phyloP scores from a whole-genome alignment of 768 basidiomycete genomes.

The Amanita polypyramis region DNA sequence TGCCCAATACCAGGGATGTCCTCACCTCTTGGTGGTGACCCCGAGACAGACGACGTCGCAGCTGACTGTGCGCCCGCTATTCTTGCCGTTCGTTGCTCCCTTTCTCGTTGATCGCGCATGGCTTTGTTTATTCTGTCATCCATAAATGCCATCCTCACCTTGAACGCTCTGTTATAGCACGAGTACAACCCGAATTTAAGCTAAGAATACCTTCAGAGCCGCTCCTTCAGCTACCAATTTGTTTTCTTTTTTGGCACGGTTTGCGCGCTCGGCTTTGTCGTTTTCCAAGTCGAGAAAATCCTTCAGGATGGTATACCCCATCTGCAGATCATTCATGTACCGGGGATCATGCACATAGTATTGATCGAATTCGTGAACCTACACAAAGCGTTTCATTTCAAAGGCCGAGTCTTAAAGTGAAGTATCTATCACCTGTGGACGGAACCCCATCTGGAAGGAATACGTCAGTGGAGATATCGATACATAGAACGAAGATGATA shows the following conservation, averaged over 20 bases:
- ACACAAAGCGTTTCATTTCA: slow-evolving; percentile 1
- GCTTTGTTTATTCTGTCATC: slow-evolving; percentile 62
- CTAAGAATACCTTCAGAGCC: slow-evolving; percentile 39
- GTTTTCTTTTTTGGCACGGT: slow-evolving; percentile 39
- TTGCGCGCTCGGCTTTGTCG: slow-evolving; percentile 36
- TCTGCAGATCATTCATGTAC: slow-evolving; percentile 41
- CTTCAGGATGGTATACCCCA: slow-evolving; percentile 55
- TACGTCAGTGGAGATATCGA: slow-evolving; percentile 7
- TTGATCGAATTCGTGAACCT: slow-evolving; percentile 69
- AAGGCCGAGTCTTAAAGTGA: neutral
- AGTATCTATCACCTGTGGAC: slow-evolving; percentile 34
- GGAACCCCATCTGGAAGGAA: slow-evolving; percentile 57
- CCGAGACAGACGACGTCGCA: slow-evolving; percentile 3
- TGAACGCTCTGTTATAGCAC: neutral
- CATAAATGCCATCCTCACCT: slow-evolving; percentile 74
- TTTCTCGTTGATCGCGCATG: slow-evolving; percentile 49
- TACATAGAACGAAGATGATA: slow-evolving; percentile 8
- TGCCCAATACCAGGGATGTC: slow-evolving; percentile 30
- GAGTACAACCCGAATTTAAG: neutral
- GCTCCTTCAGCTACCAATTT: slow-evolving; percentile 47
- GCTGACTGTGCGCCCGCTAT: slow-evolving; percentile 15
- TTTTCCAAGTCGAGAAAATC: slow-evolving; percentile 49
- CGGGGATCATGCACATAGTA: slow-evolving; percentile 53
- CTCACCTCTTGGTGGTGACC: slow-evolving; percentile 13
- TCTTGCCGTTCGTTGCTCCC: slow-evolving; percentile 33